phyloP scores from a whole-genome alignment of 2,329 filamentous ascomycete species.

The Nectriaceae sp. region DNA sequence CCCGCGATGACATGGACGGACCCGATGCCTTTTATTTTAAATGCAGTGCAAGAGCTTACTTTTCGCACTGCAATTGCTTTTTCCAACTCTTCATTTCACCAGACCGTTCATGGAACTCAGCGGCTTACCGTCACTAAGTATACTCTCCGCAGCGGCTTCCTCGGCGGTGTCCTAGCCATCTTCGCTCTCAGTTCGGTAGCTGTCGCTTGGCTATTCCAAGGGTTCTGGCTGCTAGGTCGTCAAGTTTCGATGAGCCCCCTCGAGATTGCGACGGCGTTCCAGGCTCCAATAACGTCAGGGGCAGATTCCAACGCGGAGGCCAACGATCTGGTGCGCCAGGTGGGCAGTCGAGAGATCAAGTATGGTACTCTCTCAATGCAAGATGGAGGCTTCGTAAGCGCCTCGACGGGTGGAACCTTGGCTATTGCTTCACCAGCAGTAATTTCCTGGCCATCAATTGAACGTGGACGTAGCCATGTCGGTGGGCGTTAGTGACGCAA shows the following conservation, averaged over 20 bases:
- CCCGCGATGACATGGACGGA: conserved; percentile 8
- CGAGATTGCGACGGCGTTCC: conserved; percentile 8
- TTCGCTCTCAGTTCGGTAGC: not conserved
- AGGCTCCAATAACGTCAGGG: conserved; percentile 1
- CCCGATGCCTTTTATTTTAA: conserved; percentile 1
- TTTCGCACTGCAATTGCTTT: conserved; percentile 9
- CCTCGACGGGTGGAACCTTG: not conserved
- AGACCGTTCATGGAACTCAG: conserved; percentile 2
- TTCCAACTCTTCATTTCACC: conserved; percentile 1
- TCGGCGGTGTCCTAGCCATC: not conserved
- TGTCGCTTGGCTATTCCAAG: conserved; percentile 2
- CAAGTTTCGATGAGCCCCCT: conserved; percentile 7
- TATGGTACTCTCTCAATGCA: not conserved
- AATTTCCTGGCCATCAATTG: not conserved
- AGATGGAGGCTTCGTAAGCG: not conserved
- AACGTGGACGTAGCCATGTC: no score
- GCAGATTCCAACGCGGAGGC: conserved; percentile 5
- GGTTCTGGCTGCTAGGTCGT: conserved; percentile 7
- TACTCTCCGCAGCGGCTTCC: conserved; percentile 1
- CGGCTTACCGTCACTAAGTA: conserved; percentile 2
- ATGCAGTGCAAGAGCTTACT: conserved; percentile 4
- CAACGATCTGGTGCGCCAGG: conserved; percentile 7
- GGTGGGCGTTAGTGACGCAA: no score
- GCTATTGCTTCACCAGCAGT: not conserved
- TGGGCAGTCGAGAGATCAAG: not conserved